Evolutionary conservation across 352 stramenopile genomes (phyloP).

Genomic region (Saprolegnia parasitica): DNA sequence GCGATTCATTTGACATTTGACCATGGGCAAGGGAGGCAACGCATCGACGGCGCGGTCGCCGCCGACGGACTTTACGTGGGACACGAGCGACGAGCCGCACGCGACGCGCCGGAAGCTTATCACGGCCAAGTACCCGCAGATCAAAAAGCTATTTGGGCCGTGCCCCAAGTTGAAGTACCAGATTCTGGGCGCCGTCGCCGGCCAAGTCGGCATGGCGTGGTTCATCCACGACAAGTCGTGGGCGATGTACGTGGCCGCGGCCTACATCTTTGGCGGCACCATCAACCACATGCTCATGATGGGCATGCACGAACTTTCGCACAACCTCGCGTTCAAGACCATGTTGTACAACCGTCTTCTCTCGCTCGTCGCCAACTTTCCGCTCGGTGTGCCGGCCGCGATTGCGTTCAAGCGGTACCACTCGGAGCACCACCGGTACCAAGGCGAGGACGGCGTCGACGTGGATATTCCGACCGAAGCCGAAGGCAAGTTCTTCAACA

Average conservation of each 20-base stretch:
- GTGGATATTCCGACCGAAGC: conserved; percentile 90
- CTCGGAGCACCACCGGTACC: conserved; percentile 95
- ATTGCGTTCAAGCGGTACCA: conserved; percentile 96
- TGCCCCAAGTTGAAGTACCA: conserved; percentile 86
- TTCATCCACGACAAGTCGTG: conserved; percentile 61
- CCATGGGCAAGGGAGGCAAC: conserved; percentile 29
- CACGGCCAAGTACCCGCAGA: conserved; percentile 83
- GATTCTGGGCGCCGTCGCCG: conserved; percentile 53
- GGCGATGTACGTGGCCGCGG: conserved; percentile 46
- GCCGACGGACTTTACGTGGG: conserved; percentile 77
- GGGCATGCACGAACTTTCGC: conserved; percentile 94
- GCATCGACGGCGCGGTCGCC: conserved; percentile 8
- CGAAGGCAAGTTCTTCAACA: conserved; percentile 89
- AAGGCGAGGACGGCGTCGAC: conserved; percentile 92
- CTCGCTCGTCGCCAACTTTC: conserved; percentile 91
- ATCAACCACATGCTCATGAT: conserved; percentile 94
- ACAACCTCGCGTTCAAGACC: conserved; percentile 95
- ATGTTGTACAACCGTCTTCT: conserved; percentile 87
- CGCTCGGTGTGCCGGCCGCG: conserved; percentile 87
- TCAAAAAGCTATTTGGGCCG: conserved; percentile 87
- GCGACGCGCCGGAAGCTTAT: conserved; percentile 78
- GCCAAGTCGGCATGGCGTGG: conserved; percentile 82
- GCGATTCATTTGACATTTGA: conserved; percentile 17
- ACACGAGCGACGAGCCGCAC: conserved; percentile 81
- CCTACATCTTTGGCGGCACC: conserved; percentile 88